phyloP scores from a whole-genome alignment of 2,329 filamentous ascomycete species.

The Calonectria crousiana region DNA sequence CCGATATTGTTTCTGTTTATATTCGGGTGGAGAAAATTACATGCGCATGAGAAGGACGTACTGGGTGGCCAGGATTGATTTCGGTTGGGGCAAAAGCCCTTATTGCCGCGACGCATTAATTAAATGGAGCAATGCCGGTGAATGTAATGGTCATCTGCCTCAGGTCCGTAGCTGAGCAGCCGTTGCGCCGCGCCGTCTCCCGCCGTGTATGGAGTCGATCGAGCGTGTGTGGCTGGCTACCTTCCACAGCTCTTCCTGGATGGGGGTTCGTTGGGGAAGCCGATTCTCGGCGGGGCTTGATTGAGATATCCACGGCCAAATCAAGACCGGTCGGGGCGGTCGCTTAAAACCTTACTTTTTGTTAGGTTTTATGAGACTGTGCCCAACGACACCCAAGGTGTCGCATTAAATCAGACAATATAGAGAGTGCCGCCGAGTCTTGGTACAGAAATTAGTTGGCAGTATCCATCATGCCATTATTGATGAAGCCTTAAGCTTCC shows the following conservation, averaged over 20 bases:
- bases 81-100: neutral
- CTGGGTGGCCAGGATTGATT: neutral
- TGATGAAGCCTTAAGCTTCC: neutral
- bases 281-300: neutral
- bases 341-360: neutral
- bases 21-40: neutral
- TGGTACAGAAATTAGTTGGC: constrained; percentile 1
- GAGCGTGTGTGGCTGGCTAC: neutral
- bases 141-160: neutral
- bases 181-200: constrained; percentile 10
- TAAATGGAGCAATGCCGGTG: neutral
- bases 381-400: neutral
- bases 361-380: neutral
- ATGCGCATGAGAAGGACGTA: neutral
- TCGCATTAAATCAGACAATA: constrained; percentile 12
- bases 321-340: neutral
- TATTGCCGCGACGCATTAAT: neutral
- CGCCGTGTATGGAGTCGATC: neutral
- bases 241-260: neutral
- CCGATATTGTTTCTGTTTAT: neutral
- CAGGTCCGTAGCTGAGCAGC: constrained; percentile 4
- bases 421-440: constrained; percentile 13
- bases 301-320: neutral
- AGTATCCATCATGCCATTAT: constrained; percentile 8
- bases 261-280: neutral